These are phyloP conservation scores for Perkinsela sp. DNA, from an alignment of 208 protist species.

Conservation along the genomic window DNA sequence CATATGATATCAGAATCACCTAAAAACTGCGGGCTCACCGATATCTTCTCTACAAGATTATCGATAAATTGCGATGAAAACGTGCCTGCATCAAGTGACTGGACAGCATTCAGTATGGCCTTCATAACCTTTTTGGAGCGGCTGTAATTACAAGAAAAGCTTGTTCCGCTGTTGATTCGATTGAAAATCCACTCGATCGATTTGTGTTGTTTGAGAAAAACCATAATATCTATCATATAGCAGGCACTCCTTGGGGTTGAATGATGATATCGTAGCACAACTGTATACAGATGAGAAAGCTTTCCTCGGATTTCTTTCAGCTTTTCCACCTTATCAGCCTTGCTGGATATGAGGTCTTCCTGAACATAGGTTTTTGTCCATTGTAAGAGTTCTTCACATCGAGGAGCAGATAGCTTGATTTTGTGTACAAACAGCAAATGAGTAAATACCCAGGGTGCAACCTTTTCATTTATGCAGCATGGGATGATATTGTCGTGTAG, in stretches of 20 bases:
- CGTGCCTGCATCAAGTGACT: not conserved
- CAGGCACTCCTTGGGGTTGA: not conserved
- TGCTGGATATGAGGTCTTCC: not conserved
- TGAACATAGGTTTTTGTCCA: not conserved
- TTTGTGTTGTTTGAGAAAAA: not conserved
- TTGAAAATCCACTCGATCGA: not conserved
- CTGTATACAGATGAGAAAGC: not conserved
- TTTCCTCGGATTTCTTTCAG: not conserved
- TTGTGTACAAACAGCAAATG: not conserved
- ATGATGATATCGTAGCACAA: not conserved
- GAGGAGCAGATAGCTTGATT: not conserved
- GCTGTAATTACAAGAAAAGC: not conserved
- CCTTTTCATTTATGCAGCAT: not conserved
- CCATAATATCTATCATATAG: not conserved
- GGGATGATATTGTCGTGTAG: not conserved
- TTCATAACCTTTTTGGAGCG: not conserved
- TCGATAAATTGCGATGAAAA: not conserved
- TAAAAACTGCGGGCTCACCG: not conserved
- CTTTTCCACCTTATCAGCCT: not conserved
- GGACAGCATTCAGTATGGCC: not conserved
- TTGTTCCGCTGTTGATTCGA: not conserved
- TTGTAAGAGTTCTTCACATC: not conserved
- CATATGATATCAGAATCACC: not conserved
- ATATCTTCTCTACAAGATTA: not conserved
- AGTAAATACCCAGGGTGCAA: not conserved